Base-by-base conservation (phyloP, 768 basidiomycete species). In the Macrocybe gigantea region DNA sequence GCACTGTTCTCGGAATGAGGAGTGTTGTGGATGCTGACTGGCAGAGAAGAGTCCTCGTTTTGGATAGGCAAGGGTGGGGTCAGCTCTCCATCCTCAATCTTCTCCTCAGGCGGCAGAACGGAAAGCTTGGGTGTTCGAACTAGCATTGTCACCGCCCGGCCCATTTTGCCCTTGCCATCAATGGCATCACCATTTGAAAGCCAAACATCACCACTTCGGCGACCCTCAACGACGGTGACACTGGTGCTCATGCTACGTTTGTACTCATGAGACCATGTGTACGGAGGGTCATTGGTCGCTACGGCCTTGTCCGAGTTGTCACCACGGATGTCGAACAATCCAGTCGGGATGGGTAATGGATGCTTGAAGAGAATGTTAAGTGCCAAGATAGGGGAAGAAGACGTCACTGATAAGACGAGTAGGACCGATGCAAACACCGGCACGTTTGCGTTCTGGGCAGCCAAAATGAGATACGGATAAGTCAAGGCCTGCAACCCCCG, bases 161-260 rank as follows among this genome's bases (percentile, higher is more conserved):
- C 70, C 31, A 85, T 53, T 55, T 80, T 83, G 47, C 67, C 66
- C 61, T 81, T 84, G 1, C 82, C 82, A 42, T 83, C 81, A 14
- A 83, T 67, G 6, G 85, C 85, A 50, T 87, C 79, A n/a, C 85
- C 83, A 46, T 82, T 83, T 9, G 77, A 61, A 53, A 88, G 63
- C 86, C 86, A 87, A 30, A 88, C 79, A 55, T 88, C 85, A 22
- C 83, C 82, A 54, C 83, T 85, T 41, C 82, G 80, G 32, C 82
- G 77, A 30, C 78, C 79, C 61, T 87, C 83, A 14, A 87, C 79
- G 36, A 85, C 78, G 13, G 82, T 85, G 42, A 79, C 73, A 52
- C 79, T 83, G 40, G 73, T 72, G 51, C 77, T 80, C 41, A 73
- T 78, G 61, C 81, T 83, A 47, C 78, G 77, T 60, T 83, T 85